phyloP scores from a whole-genome alignment of 129 eudicot species.

The Smallanthus sonchifolius region DNA sequence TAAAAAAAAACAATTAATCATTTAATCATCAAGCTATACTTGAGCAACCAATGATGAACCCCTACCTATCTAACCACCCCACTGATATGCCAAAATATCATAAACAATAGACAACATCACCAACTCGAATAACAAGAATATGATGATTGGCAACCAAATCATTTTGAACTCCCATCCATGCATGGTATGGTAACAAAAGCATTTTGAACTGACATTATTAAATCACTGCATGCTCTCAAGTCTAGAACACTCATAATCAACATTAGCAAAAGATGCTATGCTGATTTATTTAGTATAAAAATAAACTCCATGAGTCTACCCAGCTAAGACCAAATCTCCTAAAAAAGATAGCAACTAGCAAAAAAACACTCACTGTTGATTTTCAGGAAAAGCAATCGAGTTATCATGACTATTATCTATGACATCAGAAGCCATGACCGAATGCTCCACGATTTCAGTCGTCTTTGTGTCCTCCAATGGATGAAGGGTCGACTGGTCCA shows the following conservation, averaged over 20 bases:
- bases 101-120: background rate
- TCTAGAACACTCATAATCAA: background rate
- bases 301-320: background rate
- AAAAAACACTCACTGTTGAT: slow-evolving; percentile 31
- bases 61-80: background rate
- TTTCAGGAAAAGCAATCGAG: slow-evolving; percentile 19
- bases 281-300: background rate
- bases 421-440: slow-evolving; percentile 10
- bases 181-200: background rate
- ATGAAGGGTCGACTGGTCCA: slow-evolving; percentile 17
- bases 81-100: background rate
- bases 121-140: background rate
- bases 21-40: background rate
- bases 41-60: background rate
- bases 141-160: background rate
- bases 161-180: background rate
- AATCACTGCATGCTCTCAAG: background rate
- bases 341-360: background rate
- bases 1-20: background rate
- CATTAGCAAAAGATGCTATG: background rate
- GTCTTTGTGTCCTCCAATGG: slow-evolving; percentile 16
- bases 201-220: background rate
- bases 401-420: slow-evolving; percentile 27
- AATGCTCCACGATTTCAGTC: slow-evolving; percentile 18
- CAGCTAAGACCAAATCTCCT: background rate